Evolutionary conservation across 352 stramenopile genomes (phyloP).

Genomic region (Pythium brachiatum): DNA sequence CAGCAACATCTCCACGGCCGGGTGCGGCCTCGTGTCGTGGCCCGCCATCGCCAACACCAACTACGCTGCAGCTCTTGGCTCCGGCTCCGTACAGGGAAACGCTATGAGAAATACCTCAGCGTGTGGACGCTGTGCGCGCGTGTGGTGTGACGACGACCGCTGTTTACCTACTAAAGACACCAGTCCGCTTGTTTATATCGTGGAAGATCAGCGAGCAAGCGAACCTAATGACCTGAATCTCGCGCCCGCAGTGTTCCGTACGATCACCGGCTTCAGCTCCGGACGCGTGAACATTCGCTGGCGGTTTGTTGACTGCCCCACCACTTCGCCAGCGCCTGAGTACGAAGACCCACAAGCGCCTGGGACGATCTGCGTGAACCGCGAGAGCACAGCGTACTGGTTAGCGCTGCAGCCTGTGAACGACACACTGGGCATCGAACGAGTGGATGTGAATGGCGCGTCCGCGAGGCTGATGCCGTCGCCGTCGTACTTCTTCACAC

Average conservation of each 20-base stretch:
- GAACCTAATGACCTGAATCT: slow-evolving; percentile 25
- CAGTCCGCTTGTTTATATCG: slow-evolving; percentile 28
- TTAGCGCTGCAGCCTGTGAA: slow-evolving; percentile 34
- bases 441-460: slow-evolving; percentile 22
- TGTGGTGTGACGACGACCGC: slow-evolving; percentile 20
- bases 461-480: not conserved
- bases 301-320: slow-evolving; percentile 32
- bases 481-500: slow-evolving; percentile 13
- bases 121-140: slow-evolving; percentile 33
- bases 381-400: slow-evolving; percentile 26
- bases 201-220: slow-evolving; percentile 21
- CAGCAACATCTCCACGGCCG: slow-evolving; percentile 11
- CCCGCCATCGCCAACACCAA: slow-evolving; percentile 12
- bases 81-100: slow-evolving; percentile 5
- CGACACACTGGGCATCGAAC: slow-evolving; percentile 23
- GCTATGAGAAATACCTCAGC: slow-evolving; percentile 5
- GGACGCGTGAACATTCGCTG: slow-evolving; percentile 26
- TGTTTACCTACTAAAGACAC: not conserved
- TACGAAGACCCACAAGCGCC: not conserved
- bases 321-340: not conserved
- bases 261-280: slow-evolving; percentile 24
- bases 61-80: slow-evolving; percentile 14
- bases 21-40: slow-evolving; percentile 36
- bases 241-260: slow-evolving; percentile 24
- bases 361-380: slow-evolving; percentile 25